Conservation (phyloP, 805 yeast species). For the Kuraishia cidri region DNA sequence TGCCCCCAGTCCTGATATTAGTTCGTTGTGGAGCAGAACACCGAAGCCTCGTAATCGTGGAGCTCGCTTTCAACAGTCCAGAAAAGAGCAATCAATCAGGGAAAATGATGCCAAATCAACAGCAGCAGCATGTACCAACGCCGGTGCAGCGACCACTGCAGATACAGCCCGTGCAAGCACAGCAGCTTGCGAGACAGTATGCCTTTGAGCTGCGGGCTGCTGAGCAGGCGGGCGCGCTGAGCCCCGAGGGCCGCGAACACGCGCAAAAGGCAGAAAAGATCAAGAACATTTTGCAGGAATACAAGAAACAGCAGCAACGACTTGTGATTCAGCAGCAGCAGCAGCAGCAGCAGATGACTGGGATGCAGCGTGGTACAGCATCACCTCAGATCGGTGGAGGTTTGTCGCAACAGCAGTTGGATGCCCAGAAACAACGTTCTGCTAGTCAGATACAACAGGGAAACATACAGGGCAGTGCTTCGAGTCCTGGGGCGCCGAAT, state of each 20-base stretch:
- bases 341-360: slow-evolving; percentile 10
- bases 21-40: too few species aligned
- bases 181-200: slow-evolving; percentile 51
- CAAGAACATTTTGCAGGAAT: slow-evolving; percentile 46
- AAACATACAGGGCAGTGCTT: too few species aligned
- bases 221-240: slow-evolving; percentile 47
- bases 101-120: slow-evolving; percentile 5
- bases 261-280: slow-evolving; percentile 54
- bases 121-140: slow-evolving; percentile 9
- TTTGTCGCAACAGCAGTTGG: background rate
- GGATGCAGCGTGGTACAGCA: slow-evolving; percentile 2
- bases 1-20: too few species aligned
- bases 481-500: too few species aligned
- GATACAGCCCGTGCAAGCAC: slow-evolving; percentile 42
- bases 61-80: too few species aligned
- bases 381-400: background rate
- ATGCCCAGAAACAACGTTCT: too few species aligned
- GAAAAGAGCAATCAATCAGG: too few species aligned
- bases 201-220: slow-evolving; percentile 54
- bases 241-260: slow-evolving; percentile 56
- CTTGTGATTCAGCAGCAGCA: slow-evolving; percentile 11
- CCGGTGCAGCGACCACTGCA: slow-evolving; percentile 12
- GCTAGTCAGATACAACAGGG: too few species aligned
- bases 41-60: too few species aligned
- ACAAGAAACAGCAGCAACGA: slow-evolving; percentile 17